Evolutionary conservation across 768 basidiomycete genomes (phyloP).

Genomic region (Boletus vinaceobasis): DNA sequence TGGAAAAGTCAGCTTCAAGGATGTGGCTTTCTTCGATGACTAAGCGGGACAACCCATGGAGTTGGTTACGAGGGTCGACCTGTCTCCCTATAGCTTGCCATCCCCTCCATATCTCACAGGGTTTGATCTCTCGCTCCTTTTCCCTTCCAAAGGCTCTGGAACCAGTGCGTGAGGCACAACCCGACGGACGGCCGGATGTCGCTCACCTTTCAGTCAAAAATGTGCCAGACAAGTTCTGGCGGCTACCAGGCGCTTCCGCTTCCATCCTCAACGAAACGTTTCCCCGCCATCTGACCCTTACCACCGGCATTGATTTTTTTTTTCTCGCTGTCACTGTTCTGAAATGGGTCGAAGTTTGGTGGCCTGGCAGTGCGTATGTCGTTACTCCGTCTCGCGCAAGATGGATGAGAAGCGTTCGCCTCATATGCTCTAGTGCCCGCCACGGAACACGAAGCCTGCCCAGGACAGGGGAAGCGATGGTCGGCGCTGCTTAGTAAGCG

Average conservation of each 20-base stretch:
- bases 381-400: neutral
- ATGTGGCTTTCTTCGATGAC: conserved; percentile 11
- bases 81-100: too few species aligned
- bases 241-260: neutral
- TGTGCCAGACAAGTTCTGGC: neutral
- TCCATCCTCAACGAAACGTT: conserved; percentile 8
- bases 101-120: neutral
- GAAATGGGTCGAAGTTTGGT: conserved; percentile 9
- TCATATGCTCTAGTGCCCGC: neutral
- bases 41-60: conserved; percentile 14
- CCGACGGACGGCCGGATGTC: neutral
- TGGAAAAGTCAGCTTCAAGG: conserved; percentile 20
- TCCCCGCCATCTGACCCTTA: neutral
- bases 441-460: conserved; percentile 1
- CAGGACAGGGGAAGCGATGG: neutral
- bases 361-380: neutral
- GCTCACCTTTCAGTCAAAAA: neutral
- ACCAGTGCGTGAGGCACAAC: neutral
- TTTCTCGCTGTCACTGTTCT: neutral
- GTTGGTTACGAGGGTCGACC: neutral
- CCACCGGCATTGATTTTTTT: too few species aligned
- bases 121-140: too few species aligned
- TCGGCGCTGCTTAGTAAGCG: conserved; percentile 14
- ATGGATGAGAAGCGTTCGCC: neutral
- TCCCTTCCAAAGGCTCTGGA: neutral